These are phyloP conservation scores for Aspergillus wentii DNA, from an alignment of 495 filamentous ascomycete species.

Conservation along the genomic window DNA sequence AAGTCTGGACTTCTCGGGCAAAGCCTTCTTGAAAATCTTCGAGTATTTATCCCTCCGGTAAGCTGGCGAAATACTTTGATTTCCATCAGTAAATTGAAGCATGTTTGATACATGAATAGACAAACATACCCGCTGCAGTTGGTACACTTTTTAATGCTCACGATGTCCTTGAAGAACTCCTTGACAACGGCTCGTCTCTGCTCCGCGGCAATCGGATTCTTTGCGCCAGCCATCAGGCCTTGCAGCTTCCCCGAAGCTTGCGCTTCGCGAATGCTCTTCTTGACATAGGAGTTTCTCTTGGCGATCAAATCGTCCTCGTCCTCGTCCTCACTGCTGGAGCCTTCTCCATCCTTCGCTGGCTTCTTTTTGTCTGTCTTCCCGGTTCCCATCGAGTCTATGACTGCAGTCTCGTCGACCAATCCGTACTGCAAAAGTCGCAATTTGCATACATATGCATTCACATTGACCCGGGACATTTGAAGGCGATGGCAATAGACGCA, in stretches of 20 bases:
- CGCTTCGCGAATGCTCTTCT: constrained; percentile 53
- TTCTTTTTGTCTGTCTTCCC: constrained; percentile 23
- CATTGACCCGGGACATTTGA: constrained; percentile 63
- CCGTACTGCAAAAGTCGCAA: constrained; percentile 82
- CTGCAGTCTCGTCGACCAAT: constrained; percentile 65
- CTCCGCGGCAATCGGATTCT: constrained; percentile 76
- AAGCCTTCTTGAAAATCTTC: constrained; percentile 87
- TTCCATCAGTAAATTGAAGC: constrained; percentile 16
- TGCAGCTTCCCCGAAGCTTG: constrained; percentile 39
- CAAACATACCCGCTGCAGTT: constrained; percentile 63
- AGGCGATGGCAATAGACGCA: constrained; percentile 87
- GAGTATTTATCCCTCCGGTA: constrained; percentile 83
- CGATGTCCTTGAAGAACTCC: constrained; percentile 70
- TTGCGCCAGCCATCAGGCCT: constrained; percentile 53
- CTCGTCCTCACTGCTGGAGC: constrained; percentile 50
- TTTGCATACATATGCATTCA: constrained; percentile 79
- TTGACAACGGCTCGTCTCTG: constrained; percentile 70
- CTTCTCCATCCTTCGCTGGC: constrained; percentile 35
- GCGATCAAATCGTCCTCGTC: constrained; percentile 61
- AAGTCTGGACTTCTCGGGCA: constrained; percentile 63
- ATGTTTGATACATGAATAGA: constrained; percentile 2
- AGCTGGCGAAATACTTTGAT: constrained; percentile 58
- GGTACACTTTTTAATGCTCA: constrained; percentile 58
- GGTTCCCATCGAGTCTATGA: constrained; percentile 55
- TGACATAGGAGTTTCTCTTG: constrained; percentile 66